Percentiles rank a stretch among this genome's conserved stretches.
phyloP scores from a whole-genome alignment of 345 rosid genomes.

The Viola odorata region DNA sequence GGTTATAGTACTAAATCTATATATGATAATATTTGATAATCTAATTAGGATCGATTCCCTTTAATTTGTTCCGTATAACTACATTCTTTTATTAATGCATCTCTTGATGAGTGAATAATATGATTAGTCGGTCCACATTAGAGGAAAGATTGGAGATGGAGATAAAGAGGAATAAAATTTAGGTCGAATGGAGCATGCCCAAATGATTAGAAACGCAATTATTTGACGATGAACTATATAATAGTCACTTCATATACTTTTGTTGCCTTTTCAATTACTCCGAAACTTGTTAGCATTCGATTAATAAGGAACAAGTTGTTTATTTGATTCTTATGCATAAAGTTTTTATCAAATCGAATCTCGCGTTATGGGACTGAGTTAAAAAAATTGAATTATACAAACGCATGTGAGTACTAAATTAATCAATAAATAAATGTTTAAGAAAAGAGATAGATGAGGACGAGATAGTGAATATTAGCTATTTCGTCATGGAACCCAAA shows the following conservation, averaged over 20 bases:
- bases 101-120: background rate
- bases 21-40: background rate
- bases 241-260: conserved; percentile 5
- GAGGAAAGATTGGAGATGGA: conserved; percentile 8
- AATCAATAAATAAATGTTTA: too few species aligned
- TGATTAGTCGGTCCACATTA: conserved; percentile 7
- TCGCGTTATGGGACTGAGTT: too few species aligned
- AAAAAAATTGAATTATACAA: too few species aligned
- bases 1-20: background rate
- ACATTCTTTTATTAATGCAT: background rate
- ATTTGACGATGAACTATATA: conserved; percentile 18
- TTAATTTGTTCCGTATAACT: background rate
- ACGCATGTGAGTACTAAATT: too few species aligned
- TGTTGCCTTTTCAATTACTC: background rate
- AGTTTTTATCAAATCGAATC: too few species aligned
- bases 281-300: background rate
- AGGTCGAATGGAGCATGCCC: conserved; percentile 21
- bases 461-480: too few species aligned
- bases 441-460: too few species aligned
- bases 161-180: conserved; percentile 18
- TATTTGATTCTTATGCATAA: too few species aligned
- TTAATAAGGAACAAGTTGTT: too few species aligned
- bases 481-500: too few species aligned
- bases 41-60: too few species aligned
- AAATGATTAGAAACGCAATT: conserved; percentile 34